Base-by-base conservation (phyloP, 345 rosid genomes). In the Brassica nigra region DNA sequence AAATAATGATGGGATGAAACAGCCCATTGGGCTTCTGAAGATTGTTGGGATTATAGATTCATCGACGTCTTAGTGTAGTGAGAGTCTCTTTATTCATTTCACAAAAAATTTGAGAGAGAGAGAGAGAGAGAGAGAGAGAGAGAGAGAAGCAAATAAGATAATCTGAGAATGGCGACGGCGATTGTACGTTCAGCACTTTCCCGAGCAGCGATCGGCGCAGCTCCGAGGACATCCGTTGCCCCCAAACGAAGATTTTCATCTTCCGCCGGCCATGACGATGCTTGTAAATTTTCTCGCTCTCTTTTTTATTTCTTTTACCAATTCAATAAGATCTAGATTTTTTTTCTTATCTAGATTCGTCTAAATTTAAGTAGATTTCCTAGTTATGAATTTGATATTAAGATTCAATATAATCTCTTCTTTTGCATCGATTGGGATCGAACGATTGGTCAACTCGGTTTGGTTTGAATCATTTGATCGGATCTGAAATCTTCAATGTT, bases 241-340 rank as follows among this genome's bases (percentile, higher is more conserved):
- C 87, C 90, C 23, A 88, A 87, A 71, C 83, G 98, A 20, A 80
- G 81, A 77, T 89, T 95, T 54, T 80, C 99, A 63, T 88, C 99
- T 44, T 88, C 95, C 15, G 84, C 88, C 8, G 87, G 84, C 62
- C 92, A 89, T 59, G 98, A 95, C 57, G 98, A 88, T 66, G 97
- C 90, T 63, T 79, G 99, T 92, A 86, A 49, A 57, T 27, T 29
- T 16, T 79, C 72, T 80, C 34, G 23, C 10, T 47, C 63, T 68
- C 12, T 16, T 16, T 68, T 10, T 18, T 18, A 18, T 8, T n/a
- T 1, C 14, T 15, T n/a, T 10, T 28, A 28, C 65, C 34, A 28
- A 29, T 28, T 75, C 10, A 27, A 52, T 75, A 8, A 71, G 76
- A 76, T 79, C 77, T 65, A 18, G 63, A 57, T 18, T 55, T 71